Base-by-base conservation (phyloP, 2,329 filamentous ascomycete species). In the Ascochyta viciae-villosae region DNA sequence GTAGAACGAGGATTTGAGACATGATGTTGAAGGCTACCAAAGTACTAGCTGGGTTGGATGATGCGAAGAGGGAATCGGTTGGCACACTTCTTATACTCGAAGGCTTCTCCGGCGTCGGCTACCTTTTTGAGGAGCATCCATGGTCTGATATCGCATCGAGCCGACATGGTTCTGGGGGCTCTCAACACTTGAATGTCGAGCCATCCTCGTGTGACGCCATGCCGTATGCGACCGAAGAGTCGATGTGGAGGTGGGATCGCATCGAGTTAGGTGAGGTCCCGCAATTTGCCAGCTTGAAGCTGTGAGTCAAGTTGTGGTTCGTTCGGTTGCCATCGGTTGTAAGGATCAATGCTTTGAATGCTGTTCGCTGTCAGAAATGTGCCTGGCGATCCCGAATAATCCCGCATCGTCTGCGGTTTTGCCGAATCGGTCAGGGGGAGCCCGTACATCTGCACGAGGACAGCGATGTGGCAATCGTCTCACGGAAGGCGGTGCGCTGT, bases 281-380 rank as follows among this genome's bases (percentile, higher is more conserved):
- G 38, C 47, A 51, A 3, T 47, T 43, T 43, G 35, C n/a, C 12
- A 58, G 51, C 62, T 56, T 50, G 26, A 49, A 47, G 16, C 35
- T 55, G 38, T 37, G 42, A 48, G 40, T 55, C 43, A 33, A 24
- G 10, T 33, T 26, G 29, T 43, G 46, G 37, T 52, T 42, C 41
- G 51, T 45, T 66, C 63, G 67, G 61, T 53, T 71, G 49, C 57
- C 51, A 54, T 65, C 68, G 68, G 69, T 47, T 63, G 43, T 53
- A 39, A 39, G 39, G 43, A 37, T 40, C 19, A 27, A 27, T 26
- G 33, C 46, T 53, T 55, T 60, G 49, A 42, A 54, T 38, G 22
- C n/a, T 51, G 27, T 41, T 61, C 41, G 49, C 48, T 57, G 57
- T 61, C 59, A 64, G 35, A 52, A 39, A 39, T 22, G 48, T 57